A percentile compares a stretch with the other conserved stretches of the same genome.
phyloP scores from a whole-genome alignment of 768 basidiomycete genomes.

The Boletus vermiculosoides region DNA sequence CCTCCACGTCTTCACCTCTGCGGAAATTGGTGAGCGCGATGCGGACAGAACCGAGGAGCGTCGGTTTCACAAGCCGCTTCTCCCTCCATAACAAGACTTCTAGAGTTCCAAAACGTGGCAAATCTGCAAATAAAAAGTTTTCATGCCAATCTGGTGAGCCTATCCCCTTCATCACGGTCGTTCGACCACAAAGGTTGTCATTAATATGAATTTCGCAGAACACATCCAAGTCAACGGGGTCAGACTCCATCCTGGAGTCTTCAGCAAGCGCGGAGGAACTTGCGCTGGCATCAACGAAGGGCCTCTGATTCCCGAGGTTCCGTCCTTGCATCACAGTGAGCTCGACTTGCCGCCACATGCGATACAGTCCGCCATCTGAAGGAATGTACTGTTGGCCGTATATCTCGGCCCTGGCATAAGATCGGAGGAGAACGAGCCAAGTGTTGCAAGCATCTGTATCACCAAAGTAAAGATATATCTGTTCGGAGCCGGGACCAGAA shows the following conservation, averaged over 20 bases:
- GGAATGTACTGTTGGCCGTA: slow-evolving; percentile 61
- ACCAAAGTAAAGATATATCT: slow-evolving; percentile 72
- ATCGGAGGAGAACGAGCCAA: slow-evolving; percentile 79
- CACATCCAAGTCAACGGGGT: slow-evolving; percentile 63
- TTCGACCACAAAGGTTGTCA: slow-evolving; percentile 64
- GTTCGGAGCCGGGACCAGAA: slow-evolving; percentile 51
- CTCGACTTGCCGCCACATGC: slow-evolving; percentile 85
- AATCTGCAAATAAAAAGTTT: slow-evolving; percentile 65
- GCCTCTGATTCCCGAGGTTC: slow-evolving; percentile 57
- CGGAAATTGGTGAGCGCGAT: slow-evolving; percentile 71
- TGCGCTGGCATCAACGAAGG: slow-evolving; percentile 26
- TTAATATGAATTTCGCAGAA: slow-evolving; percentile 81
- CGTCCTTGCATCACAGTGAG: slow-evolving; percentile 72
- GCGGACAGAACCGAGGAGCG: slow-evolving; percentile 56
- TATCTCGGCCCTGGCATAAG: slow-evolving; percentile 78
- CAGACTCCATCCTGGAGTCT: slow-evolving; percentile 40
- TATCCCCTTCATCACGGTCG: slow-evolving; percentile 66
- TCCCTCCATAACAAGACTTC: slow-evolving; percentile 69
- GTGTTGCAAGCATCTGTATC: slow-evolving; percentile 62
- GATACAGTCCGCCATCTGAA: slow-evolving; percentile 70
- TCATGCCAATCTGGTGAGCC: slow-evolving; percentile 83
- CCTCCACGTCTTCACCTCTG: slow-evolving; percentile 71
- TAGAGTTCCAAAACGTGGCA: slow-evolving; percentile 75
- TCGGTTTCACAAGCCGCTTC: slow-evolving; percentile 58
- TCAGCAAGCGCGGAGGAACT: slow-evolving; percentile 32